Evolutionary conservation across 2,329 filamentous ascomycete genomes (phyloP), one percentile per base, ranked within the genome.

Genomic region (Akanthomyces muscarius): DNA sequence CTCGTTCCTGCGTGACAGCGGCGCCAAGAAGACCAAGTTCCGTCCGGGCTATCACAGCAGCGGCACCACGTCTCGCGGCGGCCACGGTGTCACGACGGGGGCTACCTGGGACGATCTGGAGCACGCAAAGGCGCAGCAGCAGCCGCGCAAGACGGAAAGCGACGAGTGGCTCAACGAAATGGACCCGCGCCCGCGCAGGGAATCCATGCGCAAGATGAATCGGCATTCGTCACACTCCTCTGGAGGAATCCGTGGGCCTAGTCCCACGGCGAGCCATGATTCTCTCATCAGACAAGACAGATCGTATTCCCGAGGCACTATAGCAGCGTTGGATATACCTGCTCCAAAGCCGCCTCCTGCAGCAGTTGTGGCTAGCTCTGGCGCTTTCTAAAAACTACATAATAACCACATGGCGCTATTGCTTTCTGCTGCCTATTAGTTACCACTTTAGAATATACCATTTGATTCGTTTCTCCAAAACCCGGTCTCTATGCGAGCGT

Each of bases 1-100:
- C 4, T 95, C 92, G 0, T 97, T 97, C 72, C 86, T 97, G 16
- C 85, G 93, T 8, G 93, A 97, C 73, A 86, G 90, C 62, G 93
- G 93, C 36, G 81, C 90, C 50, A 97, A 97, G 80, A 95, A 93
- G 75, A 83, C 82, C 63, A 93, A 91, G 72, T 97, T 89, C 77
- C 88, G 88, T 64, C 81, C 84, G 64, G 82, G 82, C 30, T 84
- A 69, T 23, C 69, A 70, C 65, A 69, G 66, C 6, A 70, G 69
- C 64, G 64, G 64, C 7, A 68, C 67, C 51, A 71, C 71, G 4
- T 68, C 68, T 41, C 68, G 68, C 6, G 64, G 70, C 5, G 70
- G 68, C 38, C 50, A 61, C 30, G 65, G 63, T 4, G 65, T 67
- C 4, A 65, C 66, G 0, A 70, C 68, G 0, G 62, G 69, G 1